Evolutionary conservation across 2,329 filamentous ascomycete species (phyloP).

Genomic region (Waltergamsia citrina): DNA sequence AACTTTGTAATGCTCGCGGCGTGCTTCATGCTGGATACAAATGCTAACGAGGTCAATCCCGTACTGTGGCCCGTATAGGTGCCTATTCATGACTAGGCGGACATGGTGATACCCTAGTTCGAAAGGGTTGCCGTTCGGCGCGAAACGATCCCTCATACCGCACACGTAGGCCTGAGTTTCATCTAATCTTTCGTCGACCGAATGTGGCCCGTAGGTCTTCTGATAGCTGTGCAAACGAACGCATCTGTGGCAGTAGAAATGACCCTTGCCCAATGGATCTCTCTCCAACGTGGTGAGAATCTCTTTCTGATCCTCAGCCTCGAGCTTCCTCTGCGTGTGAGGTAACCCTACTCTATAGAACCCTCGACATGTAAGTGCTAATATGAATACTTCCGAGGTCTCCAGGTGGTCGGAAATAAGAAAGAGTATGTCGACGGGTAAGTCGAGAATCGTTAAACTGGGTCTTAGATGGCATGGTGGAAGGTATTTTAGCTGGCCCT

Average conservation of each 20-base stretch:
- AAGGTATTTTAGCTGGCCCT: no score
- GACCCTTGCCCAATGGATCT: constrained; percentile 8
- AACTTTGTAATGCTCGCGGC: constrained; percentile 5
- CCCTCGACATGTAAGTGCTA: constrained; percentile 9
- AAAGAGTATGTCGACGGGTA: constrained; percentile 11
- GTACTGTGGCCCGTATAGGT: constrained; percentile 10
- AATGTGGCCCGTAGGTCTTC: constrained; percentile 7
- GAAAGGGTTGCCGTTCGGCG: constrained; percentile 10
- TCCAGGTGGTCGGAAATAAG: constrained; percentile 11
- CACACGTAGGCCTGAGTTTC: constrained; percentile 3
- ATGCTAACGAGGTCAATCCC: constrained; percentile 10
- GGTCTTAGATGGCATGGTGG: no score
- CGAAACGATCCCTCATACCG: constrained; percentile 9
- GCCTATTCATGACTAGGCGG: constrained; percentile 11
- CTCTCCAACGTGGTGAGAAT: constrained; percentile 9
- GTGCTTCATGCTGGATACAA: constrained; percentile 8
- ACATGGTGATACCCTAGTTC: constrained; percentile 10
- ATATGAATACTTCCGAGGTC: constrained; percentile 6
- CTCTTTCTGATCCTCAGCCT: constrained; percentile 2
- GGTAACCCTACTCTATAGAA: constrained; percentile 5
- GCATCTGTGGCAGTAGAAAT: constrained; percentile 10
- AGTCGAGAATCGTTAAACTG: constrained; percentile 4
- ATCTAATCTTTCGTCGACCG: background rate
- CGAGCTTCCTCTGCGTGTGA: constrained; percentile 3
- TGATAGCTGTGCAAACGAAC: constrained; percentile 9